Conservation (phyloP, 1,284 basidiomycete species). For the Paramarasmius palmivorus region DNA sequence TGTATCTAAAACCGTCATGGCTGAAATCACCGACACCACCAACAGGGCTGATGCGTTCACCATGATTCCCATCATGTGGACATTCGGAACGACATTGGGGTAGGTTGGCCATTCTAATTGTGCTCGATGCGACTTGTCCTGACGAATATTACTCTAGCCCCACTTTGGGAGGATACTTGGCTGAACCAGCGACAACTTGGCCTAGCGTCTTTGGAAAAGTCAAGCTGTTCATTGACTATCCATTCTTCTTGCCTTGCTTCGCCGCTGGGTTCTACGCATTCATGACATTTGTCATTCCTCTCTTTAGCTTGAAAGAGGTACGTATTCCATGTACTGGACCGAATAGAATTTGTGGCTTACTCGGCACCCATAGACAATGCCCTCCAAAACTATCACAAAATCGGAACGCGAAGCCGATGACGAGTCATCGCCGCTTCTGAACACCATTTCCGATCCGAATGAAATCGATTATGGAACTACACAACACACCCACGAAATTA, state of each 20-base stretch:
- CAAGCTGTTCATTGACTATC: constrained; percentile 32
- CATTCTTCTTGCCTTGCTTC: constrained; percentile 45
- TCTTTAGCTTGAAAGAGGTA: constrained; percentile 34
- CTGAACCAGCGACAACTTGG: constrained; percentile 41
- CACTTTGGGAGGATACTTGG: constrained; percentile 41
- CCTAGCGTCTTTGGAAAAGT: constrained; percentile 31
- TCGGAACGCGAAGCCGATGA: background rate
- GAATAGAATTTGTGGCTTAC: background rate
- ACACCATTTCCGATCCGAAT: background rate
- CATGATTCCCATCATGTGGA: constrained; percentile 43
- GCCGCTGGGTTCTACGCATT: constrained; percentile 29
- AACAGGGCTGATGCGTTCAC: constrained; percentile 47
- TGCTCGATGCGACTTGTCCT: no score
- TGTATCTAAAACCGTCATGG: constrained; percentile 37
- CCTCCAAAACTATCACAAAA: background rate
- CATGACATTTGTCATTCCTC: constrained; percentile 27
- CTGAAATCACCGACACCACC: constrained; percentile 42
- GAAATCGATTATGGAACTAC: background rate
- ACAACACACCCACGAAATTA: background rate
- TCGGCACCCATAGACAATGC: constrained; percentile 3
- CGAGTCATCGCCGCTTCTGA: background rate
- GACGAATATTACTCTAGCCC: constrained; percentile 28
- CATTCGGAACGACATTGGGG: constrained; percentile 39
- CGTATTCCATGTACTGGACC: background rate
- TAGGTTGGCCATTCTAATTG: no score